Base-by-base conservation (phyloP, 1,284 basidiomycete species). In the Austroboletus niveus region DNA sequence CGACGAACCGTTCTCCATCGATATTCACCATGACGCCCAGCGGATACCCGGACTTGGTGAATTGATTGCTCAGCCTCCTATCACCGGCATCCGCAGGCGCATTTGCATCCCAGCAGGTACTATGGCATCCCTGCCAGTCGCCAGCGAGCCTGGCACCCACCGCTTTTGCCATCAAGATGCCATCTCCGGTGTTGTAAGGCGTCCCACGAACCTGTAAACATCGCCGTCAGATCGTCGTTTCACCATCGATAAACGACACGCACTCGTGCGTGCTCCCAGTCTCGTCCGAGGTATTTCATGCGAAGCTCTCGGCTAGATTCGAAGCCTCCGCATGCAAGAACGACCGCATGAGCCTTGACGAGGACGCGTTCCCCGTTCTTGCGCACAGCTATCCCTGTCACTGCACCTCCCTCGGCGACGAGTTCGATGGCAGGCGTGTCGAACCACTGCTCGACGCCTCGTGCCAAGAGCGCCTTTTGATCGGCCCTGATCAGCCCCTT, bases 31-130 rank as follows among this genome's bases (percentile, higher is more conserved):
- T 86, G 48, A 87, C 72, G 2, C 85, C 84, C 6, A 86, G 71
- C 1, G 85, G 83, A 58, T 87, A 86, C 2, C 85, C 83, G 7
- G 83, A 86, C 64, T 87, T 87, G 4, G 85, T 87, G 65, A 75
- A 85, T 57, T 84, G 82, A 61, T 87, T 87, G 52, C 80, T 84
- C 48, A 85, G 66, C 34, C 72, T 69, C 42, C 82, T 77, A 51
- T 80, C 73, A 8, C 84, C 84, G 14, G 69, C 63, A 42, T 81
- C 69, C 17, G 66, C 52, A 4, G 75, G 69, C 1, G 83, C 80
- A 58, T 84, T 74, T n/a, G 81, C 82, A 58, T 86, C 85, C 85
- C 85, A 87, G 59, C 78, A 80, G 5, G 84, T 86, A 53, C 81
- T 83, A 57, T 87, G 85, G 58, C 84, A 87, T 15, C 81, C 78